These are phyloP conservation scores for Cryphonectria carpinicola DNA, from an alignment of 2,329 filamentous ascomycete genomes.

Conservation along the genomic window DNA sequence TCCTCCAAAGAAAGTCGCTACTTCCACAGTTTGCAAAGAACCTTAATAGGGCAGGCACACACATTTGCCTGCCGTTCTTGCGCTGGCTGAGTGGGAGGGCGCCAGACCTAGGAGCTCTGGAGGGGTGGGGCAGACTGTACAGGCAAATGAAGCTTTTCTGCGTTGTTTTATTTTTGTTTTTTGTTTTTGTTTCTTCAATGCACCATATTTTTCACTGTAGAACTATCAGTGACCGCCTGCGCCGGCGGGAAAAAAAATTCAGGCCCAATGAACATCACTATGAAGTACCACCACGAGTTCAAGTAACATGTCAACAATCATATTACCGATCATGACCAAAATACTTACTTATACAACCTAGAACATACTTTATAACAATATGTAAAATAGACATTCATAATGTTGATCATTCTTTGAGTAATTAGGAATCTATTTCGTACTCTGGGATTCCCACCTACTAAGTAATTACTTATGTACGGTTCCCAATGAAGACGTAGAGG, in stretches of 20 bases:
- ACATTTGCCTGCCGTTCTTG: background rate
- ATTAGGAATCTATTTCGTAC: too few relatives aligned
- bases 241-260: too few relatives aligned
- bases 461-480: background rate
- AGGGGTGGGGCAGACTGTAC: background rate
- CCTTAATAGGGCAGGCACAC: background rate
- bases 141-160: background rate
- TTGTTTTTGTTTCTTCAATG: background rate
- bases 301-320: too few relatives aligned
- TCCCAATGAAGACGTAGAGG: background rate
- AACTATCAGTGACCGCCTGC: too few relatives aligned
- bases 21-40: background rate
- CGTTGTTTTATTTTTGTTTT: background rate
- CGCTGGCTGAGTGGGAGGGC: background rate
- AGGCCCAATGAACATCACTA: too few relatives aligned
- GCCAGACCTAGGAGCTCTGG: background rate
- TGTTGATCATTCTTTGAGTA: too few relatives aligned
- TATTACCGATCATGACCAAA: too few relatives aligned
- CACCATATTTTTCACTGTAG: background rate
- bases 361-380: too few relatives aligned
- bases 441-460: background rate
- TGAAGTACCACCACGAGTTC: too few relatives aligned
- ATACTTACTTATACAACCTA: too few relatives aligned
- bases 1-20: background rate
- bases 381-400: too few relatives aligned